Evolutionary conservation across 2,329 filamentous ascomycete genomes (phyloP), one percentile per base, ranked within the genome.

Genomic region (Plectosphaerella sp.): DNA sequence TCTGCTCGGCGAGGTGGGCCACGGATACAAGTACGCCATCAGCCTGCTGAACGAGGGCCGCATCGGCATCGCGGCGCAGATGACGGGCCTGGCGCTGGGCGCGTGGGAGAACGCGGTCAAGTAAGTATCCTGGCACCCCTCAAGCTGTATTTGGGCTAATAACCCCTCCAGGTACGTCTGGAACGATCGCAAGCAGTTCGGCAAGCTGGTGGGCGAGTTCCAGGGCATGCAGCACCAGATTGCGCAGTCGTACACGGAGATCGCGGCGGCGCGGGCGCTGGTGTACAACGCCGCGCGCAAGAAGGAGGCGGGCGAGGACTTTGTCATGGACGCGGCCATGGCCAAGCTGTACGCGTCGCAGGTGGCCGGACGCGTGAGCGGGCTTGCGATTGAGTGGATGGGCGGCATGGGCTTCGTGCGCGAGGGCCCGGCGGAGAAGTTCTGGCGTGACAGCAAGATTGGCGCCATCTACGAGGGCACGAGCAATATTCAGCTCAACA

Each of bases 151-250:
- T 2, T 10, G 12, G 12, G 20, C 39, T 57, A 51, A 57, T 37
- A 12, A 8, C 11, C 36, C 1, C 12, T 5, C 1, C 55, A 86
- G 82, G 57, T 97, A 99, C 73, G 91, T 91, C 59, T 99, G 91
- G 91, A 97, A 97, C 73, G 94, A 99, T 76, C 89, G 94, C 64
- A 91, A 90, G 76, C 94, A 99, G 76, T 99, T 99, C 67, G 93
- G 94, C 60, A 80, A 90, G 66, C 82, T 96, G 51, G 87, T 99
- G 54, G 94, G 94, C 64, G 89, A 95, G 69, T 99, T 99, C 82
- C 94, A 99, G 74, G 92, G 91, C 64, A 97, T 99, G 94, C 93
- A 97, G 76, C 92, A 97, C 77, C 94, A 99, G 76, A 87, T 99
- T 57, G 94, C 94, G 2, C 94, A 99, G 74, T 88, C 91, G 1